A percentile compares a stretch with the other conserved stretches of the same genome.
These are phyloP conservation scores for Fusarium mundagurra DNA, from an alignment of 2,329 filamentous ascomycete species.

Conservation along the genomic window DNA sequence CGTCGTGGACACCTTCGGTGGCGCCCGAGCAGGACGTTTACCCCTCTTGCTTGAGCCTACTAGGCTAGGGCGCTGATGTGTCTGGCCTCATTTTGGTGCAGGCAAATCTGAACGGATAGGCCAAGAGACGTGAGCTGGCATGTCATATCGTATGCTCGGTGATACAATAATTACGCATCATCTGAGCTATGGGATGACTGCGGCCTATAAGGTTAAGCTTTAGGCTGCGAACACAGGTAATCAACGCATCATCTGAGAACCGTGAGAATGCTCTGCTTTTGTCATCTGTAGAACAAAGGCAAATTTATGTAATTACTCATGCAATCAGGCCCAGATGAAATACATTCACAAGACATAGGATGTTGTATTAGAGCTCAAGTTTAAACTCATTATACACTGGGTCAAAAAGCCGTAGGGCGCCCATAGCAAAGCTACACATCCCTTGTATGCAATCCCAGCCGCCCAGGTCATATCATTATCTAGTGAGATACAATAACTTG, in stretches of 20 bases:
- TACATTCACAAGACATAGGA: not conserved
- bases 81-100: not conserved
- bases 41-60: not conserved
- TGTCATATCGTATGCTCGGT: fast-evolving
- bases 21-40: not conserved
- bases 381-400: not conserved
- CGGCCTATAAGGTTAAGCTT: too few species aligned
- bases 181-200: too few species aligned
- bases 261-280: fast-evolving
- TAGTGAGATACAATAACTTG: not conserved
- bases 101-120: too few species aligned
- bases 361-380: not conserved
- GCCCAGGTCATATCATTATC: not conserved
- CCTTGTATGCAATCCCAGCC: too few species aligned
- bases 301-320: not conserved
- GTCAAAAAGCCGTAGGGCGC: too few species aligned
- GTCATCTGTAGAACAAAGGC: fast-evolving
- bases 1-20: not conserved
- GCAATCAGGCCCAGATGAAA: too few species aligned
- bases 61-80: too few species aligned
- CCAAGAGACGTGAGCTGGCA: fast-evolving
- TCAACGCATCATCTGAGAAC: fast-evolving
- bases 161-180: fast-evolving
- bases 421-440: not conserved
- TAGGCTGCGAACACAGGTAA: too few species aligned